These are phyloP conservation scores for Colletotrichum noveboracense DNA, from an alignment of 2,329 filamentous ascomycete genomes.

Conservation along the genomic window DNA sequence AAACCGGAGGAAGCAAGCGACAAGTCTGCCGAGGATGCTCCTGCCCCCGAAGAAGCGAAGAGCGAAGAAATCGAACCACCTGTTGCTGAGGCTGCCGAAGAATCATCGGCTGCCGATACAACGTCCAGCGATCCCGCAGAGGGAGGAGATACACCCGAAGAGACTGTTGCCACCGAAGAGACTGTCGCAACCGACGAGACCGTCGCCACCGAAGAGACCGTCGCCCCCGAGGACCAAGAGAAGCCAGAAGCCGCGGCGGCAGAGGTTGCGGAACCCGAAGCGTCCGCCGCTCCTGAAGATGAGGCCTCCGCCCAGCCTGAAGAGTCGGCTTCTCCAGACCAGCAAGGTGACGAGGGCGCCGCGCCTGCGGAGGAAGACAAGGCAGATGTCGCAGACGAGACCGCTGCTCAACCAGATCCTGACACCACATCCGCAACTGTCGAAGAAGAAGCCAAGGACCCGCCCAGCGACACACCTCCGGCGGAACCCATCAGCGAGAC, in stretches of 20 bases:
- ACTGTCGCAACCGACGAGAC: not conserved
- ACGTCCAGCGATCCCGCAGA: not conserved
- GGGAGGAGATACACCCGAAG: not conserved
- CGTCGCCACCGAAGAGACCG: not conserved
- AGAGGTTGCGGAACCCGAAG: not conserved
- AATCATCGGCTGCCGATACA: not conserved
- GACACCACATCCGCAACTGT: not conserved
- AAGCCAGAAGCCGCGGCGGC: not conserved
- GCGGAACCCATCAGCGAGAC: not conserved
- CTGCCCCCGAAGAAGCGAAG: not conserved
- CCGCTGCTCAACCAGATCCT: not conserved
- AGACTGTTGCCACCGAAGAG: not conserved
- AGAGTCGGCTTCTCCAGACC: not conserved
- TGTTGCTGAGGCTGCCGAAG: not conserved
- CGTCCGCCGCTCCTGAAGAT: not conserved
- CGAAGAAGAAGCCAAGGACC: not conserved
- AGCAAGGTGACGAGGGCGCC: accelerated
- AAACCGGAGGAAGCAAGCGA: not conserved
- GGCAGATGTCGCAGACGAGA: not conserved
- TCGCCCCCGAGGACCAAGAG: not conserved
- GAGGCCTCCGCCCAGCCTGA: not conserved
- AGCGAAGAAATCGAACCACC: not conserved
- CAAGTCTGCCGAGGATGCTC: not conserved
- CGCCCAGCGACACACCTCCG: not conserved
- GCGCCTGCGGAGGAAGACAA: not conserved